Percentiles rank a stretch among this genome's conserved stretches.
Conservation (phyloP, 306 rosid species). For the Oemleria cerasiformis region DNA sequence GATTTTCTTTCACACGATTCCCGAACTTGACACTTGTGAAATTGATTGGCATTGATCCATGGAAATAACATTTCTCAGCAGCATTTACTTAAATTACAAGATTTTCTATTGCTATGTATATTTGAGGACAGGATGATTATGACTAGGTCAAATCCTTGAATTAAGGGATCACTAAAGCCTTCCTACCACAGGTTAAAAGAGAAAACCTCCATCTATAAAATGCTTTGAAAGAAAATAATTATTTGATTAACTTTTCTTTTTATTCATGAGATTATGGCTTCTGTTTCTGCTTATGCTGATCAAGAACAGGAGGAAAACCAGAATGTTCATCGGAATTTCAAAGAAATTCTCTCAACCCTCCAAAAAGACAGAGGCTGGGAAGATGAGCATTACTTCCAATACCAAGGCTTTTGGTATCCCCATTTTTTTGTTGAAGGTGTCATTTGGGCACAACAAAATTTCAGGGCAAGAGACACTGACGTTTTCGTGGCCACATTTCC, state of each 20-base stretch:
- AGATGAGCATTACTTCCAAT: not conserved
- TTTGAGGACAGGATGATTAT: not conserved
- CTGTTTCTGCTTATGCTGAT: not conserved
- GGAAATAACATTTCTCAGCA: not conserved
- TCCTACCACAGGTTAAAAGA: not conserved
- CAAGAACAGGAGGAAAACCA: not conserved
- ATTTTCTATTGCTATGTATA: not conserved
- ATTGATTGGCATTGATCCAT: too few relatives aligned
- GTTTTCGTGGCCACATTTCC: slow-evolving; percentile 2
- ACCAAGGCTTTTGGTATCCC: slow-evolving; percentile 8
- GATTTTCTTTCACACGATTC: too few relatives aligned
- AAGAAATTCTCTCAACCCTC: slow-evolving; percentile 12
- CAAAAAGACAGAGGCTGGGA: not conserved
- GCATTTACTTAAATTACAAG: not conserved
- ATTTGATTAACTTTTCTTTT: not conserved
- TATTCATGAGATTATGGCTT: slow-evolving; percentile 3
- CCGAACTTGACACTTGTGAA: too few relatives aligned
- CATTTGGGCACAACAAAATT: not conserved
- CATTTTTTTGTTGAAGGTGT: not conserved
- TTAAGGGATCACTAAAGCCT: not conserved
- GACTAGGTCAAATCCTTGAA: not conserved
- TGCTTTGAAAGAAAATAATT: not conserved
- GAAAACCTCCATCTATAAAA: not conserved
- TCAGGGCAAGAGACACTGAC: not conserved
- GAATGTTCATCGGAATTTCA: not conserved